These are phyloP conservation scores for Schizophyllum commune DNA, from an alignment of 1,284 basidiomycete species.

Conservation along the genomic window DNA sequence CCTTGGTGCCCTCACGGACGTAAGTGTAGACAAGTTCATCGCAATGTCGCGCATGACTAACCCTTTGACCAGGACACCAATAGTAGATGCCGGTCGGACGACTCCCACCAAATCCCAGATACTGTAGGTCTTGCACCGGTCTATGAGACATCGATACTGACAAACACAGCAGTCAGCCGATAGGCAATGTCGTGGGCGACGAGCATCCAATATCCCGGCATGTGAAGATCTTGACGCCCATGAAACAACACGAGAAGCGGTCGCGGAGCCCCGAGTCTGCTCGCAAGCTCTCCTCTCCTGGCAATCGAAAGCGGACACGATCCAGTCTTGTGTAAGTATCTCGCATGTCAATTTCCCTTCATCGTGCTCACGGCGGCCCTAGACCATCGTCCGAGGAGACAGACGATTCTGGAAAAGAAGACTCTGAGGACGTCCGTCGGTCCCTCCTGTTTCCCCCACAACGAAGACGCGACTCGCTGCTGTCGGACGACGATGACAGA, in stretches of 20 bases:
- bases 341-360: background rate
- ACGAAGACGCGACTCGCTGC: background rate
- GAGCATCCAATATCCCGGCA: background rate
- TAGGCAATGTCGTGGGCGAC: background rate
- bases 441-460: background rate
- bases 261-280: background rate
- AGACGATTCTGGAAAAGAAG: background rate
- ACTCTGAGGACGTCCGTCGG: background rate
- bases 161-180: too few species aligned
- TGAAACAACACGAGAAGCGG: background rate
- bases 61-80: background rate
- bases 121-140: too few species aligned
- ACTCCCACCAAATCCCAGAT: background rate
- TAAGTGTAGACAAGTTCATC: too few species aligned
- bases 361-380: background rate
- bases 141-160: too few species aligned
- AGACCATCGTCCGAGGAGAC: background rate
- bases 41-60: too few species aligned
- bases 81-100: background rate
- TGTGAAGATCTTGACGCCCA: background rate
- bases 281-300: background rate
- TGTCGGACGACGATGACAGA: background rate
- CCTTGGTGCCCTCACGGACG: background rate
- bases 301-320: background rate
- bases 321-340: background rate